Conservation (phyloP, 169 alveolate species). For the Plasmodium coatneyi region DNA sequence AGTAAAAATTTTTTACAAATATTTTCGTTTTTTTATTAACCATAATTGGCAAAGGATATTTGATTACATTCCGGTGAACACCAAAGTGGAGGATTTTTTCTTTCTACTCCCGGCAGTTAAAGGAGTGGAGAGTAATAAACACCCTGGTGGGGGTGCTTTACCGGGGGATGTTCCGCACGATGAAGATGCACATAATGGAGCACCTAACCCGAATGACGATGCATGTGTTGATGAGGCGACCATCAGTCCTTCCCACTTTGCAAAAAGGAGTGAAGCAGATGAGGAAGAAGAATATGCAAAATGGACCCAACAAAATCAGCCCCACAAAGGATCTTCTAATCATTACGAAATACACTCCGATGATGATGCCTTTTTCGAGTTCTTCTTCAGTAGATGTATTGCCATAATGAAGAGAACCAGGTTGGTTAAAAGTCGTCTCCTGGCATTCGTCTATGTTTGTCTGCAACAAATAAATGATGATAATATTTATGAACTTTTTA, state of each 20-base stretch:
- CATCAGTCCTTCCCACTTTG: neutral
- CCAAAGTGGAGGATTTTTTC: conserved; percentile 37
- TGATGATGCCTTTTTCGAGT: conserved; percentile 29
- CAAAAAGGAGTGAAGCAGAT: neutral
- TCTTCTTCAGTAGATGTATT: conserved; percentile 38
- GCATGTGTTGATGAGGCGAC: neutral
- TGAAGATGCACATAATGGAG: neutral
- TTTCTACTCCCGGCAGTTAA: conserved; percentile 22
- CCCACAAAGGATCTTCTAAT: neutral
- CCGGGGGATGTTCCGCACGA: neutral
- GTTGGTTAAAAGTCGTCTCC: conserved; percentile 52
- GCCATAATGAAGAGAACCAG: conserved; percentile 44
- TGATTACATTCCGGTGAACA: conserved; percentile 40
- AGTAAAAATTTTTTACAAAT: conserved; percentile 56
- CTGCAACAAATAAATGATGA: conserved; percentile 17
- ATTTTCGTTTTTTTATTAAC: conserved; percentile 33
- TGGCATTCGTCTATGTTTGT: conserved; percentile 41
- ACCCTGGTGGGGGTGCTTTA: neutral
- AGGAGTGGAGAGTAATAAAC: neutral
- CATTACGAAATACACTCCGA: conserved; percentile 12
- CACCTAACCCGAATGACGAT: neutral
- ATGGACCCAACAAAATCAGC: neutral
- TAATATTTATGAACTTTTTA: conserved; percentile 38
- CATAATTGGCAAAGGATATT: conserved; percentile 53
- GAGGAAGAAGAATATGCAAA: neutral